A percentile compares a stretch with the other conserved stretches of the same genome.
phyloP scores from a whole-genome alignment of 2,329 filamentous ascomycete species.

The Aspergillus nomiae region DNA sequence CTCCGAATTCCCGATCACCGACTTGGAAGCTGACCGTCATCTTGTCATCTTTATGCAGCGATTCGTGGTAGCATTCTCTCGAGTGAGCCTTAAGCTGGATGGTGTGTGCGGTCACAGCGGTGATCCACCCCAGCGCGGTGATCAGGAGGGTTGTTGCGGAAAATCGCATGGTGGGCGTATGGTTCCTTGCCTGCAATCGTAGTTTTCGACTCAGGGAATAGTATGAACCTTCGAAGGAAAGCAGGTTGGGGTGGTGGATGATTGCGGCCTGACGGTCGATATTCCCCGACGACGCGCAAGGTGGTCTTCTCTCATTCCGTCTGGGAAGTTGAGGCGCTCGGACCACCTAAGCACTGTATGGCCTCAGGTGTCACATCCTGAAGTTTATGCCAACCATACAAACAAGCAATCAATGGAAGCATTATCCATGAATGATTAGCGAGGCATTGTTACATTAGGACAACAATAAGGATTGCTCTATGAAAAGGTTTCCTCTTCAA shows the following conservation, averaged over 20 bases:
- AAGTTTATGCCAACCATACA: neutral
- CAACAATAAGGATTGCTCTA: neutral
- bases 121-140: slow-evolving; percentile 58
- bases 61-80: slow-evolving; percentile 96
- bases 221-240: slow-evolving; percentile 2
- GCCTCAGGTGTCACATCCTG: slow-evolving; percentile 4
- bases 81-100: slow-evolving; percentile 92
- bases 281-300: slow-evolving; percentile 33
- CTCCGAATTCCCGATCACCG: slow-evolving; percentile 92
- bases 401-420: neutral
- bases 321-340: slow-evolving; percentile 35
- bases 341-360: slow-evolving; percentile 26
- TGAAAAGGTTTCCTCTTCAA: neutral
- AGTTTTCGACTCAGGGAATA: neutral
- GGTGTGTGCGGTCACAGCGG: slow-evolving; percentile 78
- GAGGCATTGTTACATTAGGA: neutral
- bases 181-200: neutral
- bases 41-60: slow-evolving; percentile 87
- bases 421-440: neutral
- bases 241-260: slow-evolving; percentile 14
- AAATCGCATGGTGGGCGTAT: slow-evolving; percentile 41
- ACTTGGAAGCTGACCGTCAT: slow-evolving; percentile 99
- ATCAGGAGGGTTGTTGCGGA: slow-evolving; percentile 44
- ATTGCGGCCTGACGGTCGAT: slow-evolving; percentile 10
- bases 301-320: slow-evolving; percentile 28